Percentiles rank a stretch among this genome's conserved stretches.
Conservation (phyloP, 257 asterid species). For the Eustoma russellianum region DNA sequence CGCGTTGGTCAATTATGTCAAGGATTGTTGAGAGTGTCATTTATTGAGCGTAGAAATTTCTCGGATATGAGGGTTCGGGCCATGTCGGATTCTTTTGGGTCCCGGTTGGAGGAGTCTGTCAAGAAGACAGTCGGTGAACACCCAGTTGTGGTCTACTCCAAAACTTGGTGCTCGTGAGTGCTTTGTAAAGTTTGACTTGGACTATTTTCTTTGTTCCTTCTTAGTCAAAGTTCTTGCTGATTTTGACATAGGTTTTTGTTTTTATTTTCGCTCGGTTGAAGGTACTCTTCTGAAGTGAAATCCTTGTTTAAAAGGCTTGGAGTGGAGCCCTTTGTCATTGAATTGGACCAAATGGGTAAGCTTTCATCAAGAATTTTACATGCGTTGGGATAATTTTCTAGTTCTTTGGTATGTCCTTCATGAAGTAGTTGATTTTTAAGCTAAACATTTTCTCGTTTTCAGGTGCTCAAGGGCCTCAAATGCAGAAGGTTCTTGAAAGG, state of each 20-base stretch:
- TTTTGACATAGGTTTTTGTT: not conserved
- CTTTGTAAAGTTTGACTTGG: not conserved
- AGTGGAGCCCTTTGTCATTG: conserved; percentile 72
- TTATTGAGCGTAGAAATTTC: conserved; percentile 4
- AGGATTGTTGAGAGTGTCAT: conserved; percentile 15
- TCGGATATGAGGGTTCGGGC: conserved; percentile 39
- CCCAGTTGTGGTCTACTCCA: conserved; percentile 90
- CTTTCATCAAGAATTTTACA: not conserved
- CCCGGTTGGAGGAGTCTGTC: conserved; percentile 52
- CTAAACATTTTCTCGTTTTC: conserved; percentile 13
- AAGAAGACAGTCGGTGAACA: conserved; percentile 44
- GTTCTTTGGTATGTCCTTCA: not conserved
- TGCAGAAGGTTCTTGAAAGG: conserved; percentile 68
- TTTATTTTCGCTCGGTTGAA: conserved; percentile 15
- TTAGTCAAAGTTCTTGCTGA: not conserved
- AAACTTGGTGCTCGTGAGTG: conserved; percentile 90
- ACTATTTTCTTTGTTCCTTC: not conserved
- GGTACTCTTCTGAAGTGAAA: conserved; percentile 81
- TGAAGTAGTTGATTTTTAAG: too few species aligned
- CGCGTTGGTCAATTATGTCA: conserved; percentile 7
- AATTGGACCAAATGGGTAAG: conserved; percentile 77
- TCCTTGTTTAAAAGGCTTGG: conserved; percentile 67
- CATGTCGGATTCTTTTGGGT: conserved; percentile 49
- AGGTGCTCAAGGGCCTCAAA: conserved; percentile 77
- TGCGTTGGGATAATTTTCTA: not conserved